Evolutionary conservation across 225 moss, liverwort and hornwort genomes (phyloP).

Genomic region (Straminergon stramineum): DNA sequence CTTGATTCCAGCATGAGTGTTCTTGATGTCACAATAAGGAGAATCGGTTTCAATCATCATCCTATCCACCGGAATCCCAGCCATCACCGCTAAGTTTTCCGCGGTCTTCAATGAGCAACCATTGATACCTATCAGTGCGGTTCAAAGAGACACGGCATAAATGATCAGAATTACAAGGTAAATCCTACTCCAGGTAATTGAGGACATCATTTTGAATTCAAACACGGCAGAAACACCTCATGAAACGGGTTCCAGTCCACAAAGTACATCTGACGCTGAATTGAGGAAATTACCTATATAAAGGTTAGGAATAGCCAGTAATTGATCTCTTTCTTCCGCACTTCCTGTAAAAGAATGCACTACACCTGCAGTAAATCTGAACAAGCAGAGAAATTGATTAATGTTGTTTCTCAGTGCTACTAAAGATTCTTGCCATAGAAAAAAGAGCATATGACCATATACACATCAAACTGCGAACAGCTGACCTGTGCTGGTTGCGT

Average conservation of each 20-base stretch:
- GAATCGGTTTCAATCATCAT: conserved; percentile 96
- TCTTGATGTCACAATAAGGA: conserved; percentile 92
- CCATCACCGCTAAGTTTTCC: conserved; percentile 71
- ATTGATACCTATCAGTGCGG: conserved; percentile 54
- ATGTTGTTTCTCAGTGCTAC: not conserved
- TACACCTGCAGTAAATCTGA: conserved; percentile 80
- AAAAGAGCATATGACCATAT: not conserved
- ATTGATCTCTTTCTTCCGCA: conserved; percentile 58
- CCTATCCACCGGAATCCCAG: conserved; percentile 61
- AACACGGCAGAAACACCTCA: not conserved
- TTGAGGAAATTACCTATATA: conserved; percentile 46
- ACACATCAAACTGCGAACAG: not conserved
- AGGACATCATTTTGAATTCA: not conserved
- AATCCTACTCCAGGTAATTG: not conserved
- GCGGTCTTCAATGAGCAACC: conserved; percentile 90
- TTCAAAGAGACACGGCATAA: not conserved
- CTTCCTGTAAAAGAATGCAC: conserved; percentile 95
- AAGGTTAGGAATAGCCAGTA: conserved; percentile 70
- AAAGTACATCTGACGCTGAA: not conserved
- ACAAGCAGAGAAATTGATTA: not conserved
- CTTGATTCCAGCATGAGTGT: conserved; percentile 78
- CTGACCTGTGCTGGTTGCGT: conserved; percentile 73
- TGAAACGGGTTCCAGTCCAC: not conserved
- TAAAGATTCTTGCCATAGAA: not conserved
- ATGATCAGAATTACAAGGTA: not conserved